phyloP scores from a whole-genome alignment of 257 asterid species.

The Solanum sejunctum region DNA sequence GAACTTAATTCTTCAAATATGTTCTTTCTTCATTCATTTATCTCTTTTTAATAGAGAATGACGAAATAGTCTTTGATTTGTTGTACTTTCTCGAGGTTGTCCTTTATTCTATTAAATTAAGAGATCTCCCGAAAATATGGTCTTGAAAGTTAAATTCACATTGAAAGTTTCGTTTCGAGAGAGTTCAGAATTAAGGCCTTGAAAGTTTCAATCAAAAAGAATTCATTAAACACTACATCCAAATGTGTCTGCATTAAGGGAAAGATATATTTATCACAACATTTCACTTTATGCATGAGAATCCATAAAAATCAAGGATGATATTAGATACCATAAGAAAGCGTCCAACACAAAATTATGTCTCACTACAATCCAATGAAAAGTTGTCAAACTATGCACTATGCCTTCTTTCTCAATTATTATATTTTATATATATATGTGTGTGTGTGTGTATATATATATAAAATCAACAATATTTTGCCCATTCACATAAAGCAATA shows the following conservation, averaged over 20 bases:
- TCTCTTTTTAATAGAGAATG: neutral
- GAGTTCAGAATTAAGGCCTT: neutral
- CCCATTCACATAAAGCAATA: neutral
- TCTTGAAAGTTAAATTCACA: neutral
- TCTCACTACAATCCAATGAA: neutral
- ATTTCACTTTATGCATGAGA: neutral
- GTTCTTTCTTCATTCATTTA: neutral
- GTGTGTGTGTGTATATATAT: no score
- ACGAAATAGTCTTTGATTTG: neutral
- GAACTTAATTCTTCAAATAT: neutral
- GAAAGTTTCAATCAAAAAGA: neutral
- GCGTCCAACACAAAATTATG: neutral
- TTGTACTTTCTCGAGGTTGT: neutral
- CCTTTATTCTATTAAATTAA: neutral
- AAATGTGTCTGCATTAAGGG: neutral
- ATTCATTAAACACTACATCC: neutral
- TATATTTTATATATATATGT: no score
- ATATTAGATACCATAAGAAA: neutral
- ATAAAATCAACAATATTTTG: neutral
- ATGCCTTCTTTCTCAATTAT: neutral
- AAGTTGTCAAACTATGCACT: neutral
- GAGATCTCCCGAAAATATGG: neutral
- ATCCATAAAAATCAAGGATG: neutral
- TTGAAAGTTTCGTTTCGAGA: neutral
- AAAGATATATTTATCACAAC: neutral